Percentiles rank a stretch among this genome's conserved stretches.
Conservation (phyloP, 2,329 filamentous ascomycete species). For the Triangularia setosa region DNA sequence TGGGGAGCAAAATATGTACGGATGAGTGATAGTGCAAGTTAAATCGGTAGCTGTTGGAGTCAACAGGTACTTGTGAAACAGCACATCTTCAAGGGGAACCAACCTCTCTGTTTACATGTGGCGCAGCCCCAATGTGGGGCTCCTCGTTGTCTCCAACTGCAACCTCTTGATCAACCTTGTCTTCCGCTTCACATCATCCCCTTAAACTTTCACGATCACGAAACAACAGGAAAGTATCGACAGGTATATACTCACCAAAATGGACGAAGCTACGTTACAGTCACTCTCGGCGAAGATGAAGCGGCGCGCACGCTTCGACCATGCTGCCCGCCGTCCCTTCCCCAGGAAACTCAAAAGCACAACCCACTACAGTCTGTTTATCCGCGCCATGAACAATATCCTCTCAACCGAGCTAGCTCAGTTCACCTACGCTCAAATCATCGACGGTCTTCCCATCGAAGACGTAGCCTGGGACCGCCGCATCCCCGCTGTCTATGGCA, state of each 20-base stretch:
- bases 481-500: not conserved
- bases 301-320: not conserved
- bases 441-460: slow-evolving; percentile 9
- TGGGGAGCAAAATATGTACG: not conserved
- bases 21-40: not conserved
- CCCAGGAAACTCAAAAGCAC: not conserved
- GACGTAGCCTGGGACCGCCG: slow-evolving; percentile 9
- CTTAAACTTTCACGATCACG: not conserved
- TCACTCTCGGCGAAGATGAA: not conserved
- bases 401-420: slow-evolving; percentile 10
- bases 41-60: not conserved
- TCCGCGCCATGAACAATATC: slow-evolving; percentile 5
- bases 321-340: not conserved
- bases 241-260: not conserved
- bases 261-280: not conserved
- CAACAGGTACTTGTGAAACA: not conserved
- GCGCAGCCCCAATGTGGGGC: not conserved
- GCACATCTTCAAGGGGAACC: not conserved
- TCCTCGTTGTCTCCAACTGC: not conserved
- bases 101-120: not conserved
- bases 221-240: not conserved
- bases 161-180: not conserved
- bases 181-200: not conserved
- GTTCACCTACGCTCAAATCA: slow-evolving; percentile 10
- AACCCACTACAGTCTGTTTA: not conserved